A percentile compares a stretch with the other conserved stretches of the same genome.
Evolutionary conservation across 805 yeast genomes (phyloP).

Genomic region (Saturnispora ahearnii): DNA sequence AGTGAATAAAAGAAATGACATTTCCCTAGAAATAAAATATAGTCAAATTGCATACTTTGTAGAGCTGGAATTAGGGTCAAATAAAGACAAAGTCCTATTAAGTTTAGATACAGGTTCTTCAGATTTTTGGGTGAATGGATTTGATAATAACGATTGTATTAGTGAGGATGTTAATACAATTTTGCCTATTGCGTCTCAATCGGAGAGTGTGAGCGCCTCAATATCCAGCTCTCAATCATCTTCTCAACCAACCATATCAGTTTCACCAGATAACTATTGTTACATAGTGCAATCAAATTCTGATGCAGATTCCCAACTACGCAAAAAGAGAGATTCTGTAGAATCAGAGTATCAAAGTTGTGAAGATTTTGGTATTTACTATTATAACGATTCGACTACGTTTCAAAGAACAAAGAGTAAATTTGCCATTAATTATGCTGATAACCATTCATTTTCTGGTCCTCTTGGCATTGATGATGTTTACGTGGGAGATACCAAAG

Average conservation of each 20-base stretch:
- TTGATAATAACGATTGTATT: constrained; percentile 4
- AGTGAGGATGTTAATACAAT: background rate
- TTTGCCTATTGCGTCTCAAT: background rate
- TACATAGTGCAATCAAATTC: background rate
- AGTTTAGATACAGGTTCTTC: constrained; percentile 61
- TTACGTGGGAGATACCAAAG: constrained; percentile 34
- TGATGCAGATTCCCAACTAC: background rate
- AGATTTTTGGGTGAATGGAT: constrained; percentile 49
- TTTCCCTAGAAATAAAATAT: constrained; percentile 1
- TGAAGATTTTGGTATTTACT: constrained; percentile 33
- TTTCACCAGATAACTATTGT: background rate
- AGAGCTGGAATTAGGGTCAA: constrained; percentile 41
- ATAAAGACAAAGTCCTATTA: constrained; percentile 40
- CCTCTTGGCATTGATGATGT: constrained; percentile 51
- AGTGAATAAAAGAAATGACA: background rate
- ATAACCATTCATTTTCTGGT: constrained; percentile 34
- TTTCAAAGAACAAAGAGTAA: constrained; percentile 16
- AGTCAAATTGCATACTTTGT: constrained; percentile 27
- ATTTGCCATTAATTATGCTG: constrained; percentile 35
- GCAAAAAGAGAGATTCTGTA: background rate
- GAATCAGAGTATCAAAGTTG: constrained; percentile 20
- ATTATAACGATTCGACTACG: constrained; percentile 28
- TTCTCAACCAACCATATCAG: background rate
- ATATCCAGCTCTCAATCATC: too few relatives aligned
- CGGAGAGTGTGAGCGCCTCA: too few relatives aligned